phyloP scores from a whole-genome alignment of 169 alveolate genomes.

The Cryptosporidium viatorum region DNA sequence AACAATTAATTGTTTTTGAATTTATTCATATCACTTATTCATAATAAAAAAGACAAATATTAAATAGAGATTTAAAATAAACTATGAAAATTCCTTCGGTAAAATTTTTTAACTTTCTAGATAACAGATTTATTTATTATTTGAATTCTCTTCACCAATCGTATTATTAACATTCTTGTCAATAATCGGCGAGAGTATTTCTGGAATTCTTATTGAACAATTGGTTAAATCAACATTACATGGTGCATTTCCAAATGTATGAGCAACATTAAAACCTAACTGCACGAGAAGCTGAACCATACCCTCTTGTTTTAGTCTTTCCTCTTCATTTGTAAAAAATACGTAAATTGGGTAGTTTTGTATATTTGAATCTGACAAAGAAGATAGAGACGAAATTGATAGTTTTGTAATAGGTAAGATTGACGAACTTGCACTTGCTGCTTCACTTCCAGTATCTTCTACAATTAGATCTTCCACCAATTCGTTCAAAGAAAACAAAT shows the following conservation, averaged over 20 bases:
- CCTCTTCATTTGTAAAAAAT: conserved; percentile 43
- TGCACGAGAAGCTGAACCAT: conserved; percentile 60
- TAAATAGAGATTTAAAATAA: background rate
- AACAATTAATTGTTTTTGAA: no score
- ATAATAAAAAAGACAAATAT: no score
- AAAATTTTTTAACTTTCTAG: background rate
- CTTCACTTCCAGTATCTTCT: background rate
- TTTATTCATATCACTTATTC: no score
- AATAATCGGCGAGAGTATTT: conserved; percentile 20
- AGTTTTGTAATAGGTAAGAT: background rate
- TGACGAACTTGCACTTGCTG: background rate
- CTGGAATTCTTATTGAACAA: conserved; percentile 13
- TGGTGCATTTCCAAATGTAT: conserved; percentile 32
- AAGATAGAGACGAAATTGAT: conserved; percentile 26
- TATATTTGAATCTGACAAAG: conserved; percentile 20
- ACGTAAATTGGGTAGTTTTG: conserved; percentile 16
- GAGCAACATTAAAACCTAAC: conserved; percentile 60
- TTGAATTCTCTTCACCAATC: background rate
- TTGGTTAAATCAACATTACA: background rate
- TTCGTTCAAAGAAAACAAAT: conserved; percentile 9
- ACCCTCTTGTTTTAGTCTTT: conserved; percentile 38
- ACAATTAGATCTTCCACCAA: conserved; percentile 14
- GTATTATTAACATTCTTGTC: background rate
- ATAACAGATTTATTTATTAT: background rate
- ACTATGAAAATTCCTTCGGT: background rate